Evolutionary conservation across 345 rosid species (phyloP), one percentile per base, ranked within the genome.

Genomic region (Excoecaria agallocha): DNA sequence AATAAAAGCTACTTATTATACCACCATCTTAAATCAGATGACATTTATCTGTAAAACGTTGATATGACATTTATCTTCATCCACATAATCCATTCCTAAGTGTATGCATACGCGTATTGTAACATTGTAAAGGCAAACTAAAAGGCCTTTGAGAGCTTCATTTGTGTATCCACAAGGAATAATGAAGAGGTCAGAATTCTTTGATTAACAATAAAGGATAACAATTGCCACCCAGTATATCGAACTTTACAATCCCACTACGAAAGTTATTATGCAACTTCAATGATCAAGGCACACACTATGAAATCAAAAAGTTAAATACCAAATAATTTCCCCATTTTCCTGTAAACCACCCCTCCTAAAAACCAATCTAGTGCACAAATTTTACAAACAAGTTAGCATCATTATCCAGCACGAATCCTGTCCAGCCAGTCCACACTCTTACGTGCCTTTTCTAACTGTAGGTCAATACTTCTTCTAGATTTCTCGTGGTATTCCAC

Each of bases 401-500:
- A 37, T 48, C 50, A 20, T 65, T 43, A 75, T 17, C 67, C 66
- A 2, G 67, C 49, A 3, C 76, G 80, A 57, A 77, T 71, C 25
- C 80, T 71, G 24, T 77, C 80, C 39, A 77, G 8, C 80, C 80
- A 77, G 56, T 94, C 97, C 1, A 92, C 95, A 19, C 98, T 92
- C 84, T 87, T 94, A 69, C 97, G 86, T 37, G 86, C 95, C 78
- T 84, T 88, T 69, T 92, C 95, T 5, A 89, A 11, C 79, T 87
- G 95, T 66, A 82, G 84, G 58, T 95, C 99, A 2, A 89, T 81
- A 77, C 88, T 91, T 80, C 84, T 85, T 84, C 91, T 87, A 9
- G 97, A 83, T 73, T 86, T 94, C 73, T 90, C 98, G 63, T 84
- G 85, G 82, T 82, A 92, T 64, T 92, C 98, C 60, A 92, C 91